Conservation (phyloP, 352 stramenopile species). For the Saprolegnia parasitica region DNA sequence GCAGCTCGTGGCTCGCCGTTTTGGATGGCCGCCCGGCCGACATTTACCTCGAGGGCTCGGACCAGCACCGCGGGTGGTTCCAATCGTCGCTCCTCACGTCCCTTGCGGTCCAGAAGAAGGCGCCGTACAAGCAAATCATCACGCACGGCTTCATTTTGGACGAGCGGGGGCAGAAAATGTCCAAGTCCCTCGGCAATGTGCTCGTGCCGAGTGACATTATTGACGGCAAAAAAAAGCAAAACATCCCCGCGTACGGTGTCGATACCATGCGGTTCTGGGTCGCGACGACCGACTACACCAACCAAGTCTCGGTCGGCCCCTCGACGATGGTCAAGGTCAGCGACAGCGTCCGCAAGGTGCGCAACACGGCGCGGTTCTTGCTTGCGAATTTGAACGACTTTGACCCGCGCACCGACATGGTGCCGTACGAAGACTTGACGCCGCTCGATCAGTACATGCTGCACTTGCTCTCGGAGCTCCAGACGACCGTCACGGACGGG, state of each 20-base stretch:
- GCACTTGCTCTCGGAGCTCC: slow-evolving; percentile 78
- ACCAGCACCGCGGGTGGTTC: slow-evolving; percentile 99
- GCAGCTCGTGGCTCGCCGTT: slow-evolving; percentile 71
- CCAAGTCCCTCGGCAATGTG: slow-evolving; percentile 97
- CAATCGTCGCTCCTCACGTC: slow-evolving; percentile 96
- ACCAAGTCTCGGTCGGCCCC: slow-evolving; percentile 92
- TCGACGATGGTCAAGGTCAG: slow-evolving; percentile 88
- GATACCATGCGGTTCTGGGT: slow-evolving; percentile 98
- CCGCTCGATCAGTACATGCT: slow-evolving; percentile 96
- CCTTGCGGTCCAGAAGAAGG: slow-evolving; percentile 68
- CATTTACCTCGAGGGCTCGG: slow-evolving; percentile 96
- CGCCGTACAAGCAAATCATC: slow-evolving; percentile 95
- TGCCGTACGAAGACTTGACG: slow-evolving; percentile 85
- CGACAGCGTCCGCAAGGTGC: slow-evolving; percentile 77
- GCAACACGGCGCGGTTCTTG: slow-evolving; percentile 97
- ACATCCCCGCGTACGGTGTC: slow-evolving; percentile 89
- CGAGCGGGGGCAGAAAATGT: slow-evolving; percentile 98
- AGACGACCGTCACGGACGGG: slow-evolving; percentile 80
- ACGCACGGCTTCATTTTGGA: slow-evolving; percentile 99
- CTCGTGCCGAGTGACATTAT: slow-evolving; percentile 94
- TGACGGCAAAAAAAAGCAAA: slow-evolving; percentile 73
- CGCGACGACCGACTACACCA: slow-evolving; percentile 94
- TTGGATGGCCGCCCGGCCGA: slow-evolving; percentile 80
- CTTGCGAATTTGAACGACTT: slow-evolving; percentile 96
- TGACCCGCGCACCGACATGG: slow-evolving; percentile 65